These are phyloP conservation scores for Kentomonas sorsogonicus DNA, from an alignment of 208 protist species.

Conservation along the genomic window DNA sequence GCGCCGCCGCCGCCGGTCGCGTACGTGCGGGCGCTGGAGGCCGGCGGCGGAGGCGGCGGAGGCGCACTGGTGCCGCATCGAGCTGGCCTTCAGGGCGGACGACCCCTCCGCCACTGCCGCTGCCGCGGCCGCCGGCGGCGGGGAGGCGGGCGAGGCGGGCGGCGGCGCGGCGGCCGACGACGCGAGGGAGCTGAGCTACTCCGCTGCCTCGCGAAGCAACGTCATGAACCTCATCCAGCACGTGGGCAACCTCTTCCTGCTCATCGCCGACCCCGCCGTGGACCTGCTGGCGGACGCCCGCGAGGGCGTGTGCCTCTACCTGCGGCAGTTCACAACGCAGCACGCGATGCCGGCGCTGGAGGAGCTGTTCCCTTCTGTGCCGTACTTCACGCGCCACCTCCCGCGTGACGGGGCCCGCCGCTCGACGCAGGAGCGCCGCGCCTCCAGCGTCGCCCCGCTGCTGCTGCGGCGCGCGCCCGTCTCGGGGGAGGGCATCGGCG, in stretches of 20 bases:
- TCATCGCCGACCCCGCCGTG: slow-evolving; percentile 2
- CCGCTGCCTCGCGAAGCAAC: too few relatives aligned
- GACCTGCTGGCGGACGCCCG: not conserved
- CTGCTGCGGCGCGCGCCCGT: too few relatives aligned
- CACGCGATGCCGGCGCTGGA: not conserved
- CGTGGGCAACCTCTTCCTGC: slow-evolving; percentile 8
- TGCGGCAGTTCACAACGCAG: not conserved
- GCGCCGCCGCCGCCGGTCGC: not conserved
- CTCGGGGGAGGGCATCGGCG: too few relatives aligned
- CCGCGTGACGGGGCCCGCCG: not conserved
- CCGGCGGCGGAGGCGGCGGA: too few relatives aligned
- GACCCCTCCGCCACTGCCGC: too few relatives aligned
- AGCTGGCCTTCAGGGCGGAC: too few relatives aligned
- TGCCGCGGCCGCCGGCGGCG: too few relatives aligned
- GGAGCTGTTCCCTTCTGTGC: not conserved
- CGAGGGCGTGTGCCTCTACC: not conserved
- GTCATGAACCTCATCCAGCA: too few relatives aligned
- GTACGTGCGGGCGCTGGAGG: not conserved
- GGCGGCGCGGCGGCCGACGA: too few relatives aligned
- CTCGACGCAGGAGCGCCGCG: not conserved
- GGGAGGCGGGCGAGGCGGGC: too few relatives aligned
- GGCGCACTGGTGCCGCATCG: too few relatives aligned
- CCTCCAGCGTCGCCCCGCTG: not conserved
- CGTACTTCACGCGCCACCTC: not conserved
- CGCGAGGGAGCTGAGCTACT: too few relatives aligned